Conservation (phyloP, 2,329 filamentous ascomycete species). For the Arthrobotrys entomopaga region DNA sequence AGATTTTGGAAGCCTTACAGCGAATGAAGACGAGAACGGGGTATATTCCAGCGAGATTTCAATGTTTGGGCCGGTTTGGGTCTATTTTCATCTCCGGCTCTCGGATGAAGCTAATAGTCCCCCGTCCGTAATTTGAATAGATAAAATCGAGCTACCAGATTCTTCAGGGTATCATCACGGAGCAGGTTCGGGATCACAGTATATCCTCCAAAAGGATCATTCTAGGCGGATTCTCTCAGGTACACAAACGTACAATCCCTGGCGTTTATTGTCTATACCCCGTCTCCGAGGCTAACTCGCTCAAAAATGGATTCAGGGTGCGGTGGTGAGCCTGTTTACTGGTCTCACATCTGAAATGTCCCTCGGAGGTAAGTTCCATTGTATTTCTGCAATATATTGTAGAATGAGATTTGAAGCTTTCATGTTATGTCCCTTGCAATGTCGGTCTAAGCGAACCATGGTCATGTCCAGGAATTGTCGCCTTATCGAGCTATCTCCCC, state of each 20-base stretch:
- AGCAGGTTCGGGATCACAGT: constrained; percentile 77
- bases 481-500: constrained; percentile 82
- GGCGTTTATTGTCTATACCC: background rate
- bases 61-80: background rate
- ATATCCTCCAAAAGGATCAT: constrained; percentile 86
- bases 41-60: background rate
- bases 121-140: background rate
- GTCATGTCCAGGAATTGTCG: constrained; percentile 74
- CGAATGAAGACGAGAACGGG: constrained; percentile 31
- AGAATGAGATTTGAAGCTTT: background rate
- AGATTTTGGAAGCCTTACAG: constrained; percentile 35
- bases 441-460: background rate
- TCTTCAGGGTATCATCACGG: constrained; percentile 80
- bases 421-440: background rate
- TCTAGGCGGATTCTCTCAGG: constrained; percentile 78
- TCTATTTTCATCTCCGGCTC: background rate
- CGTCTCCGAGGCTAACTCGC: constrained; percentile 50
- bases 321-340: constrained; percentile 83
- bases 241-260: constrained; percentile 10
- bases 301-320: constrained; percentile 72
- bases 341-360: constrained; percentile 75
- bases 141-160: constrained; percentile 63
- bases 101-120: background rate
- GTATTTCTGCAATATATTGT: background rate
- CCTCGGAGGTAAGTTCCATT: constrained; percentile 35